Evolutionary conservation across 306 rosid genomes (phyloP), one percentile per base, ranked within the genome.

Genomic region (Casuarina equisetifolia): DNA sequence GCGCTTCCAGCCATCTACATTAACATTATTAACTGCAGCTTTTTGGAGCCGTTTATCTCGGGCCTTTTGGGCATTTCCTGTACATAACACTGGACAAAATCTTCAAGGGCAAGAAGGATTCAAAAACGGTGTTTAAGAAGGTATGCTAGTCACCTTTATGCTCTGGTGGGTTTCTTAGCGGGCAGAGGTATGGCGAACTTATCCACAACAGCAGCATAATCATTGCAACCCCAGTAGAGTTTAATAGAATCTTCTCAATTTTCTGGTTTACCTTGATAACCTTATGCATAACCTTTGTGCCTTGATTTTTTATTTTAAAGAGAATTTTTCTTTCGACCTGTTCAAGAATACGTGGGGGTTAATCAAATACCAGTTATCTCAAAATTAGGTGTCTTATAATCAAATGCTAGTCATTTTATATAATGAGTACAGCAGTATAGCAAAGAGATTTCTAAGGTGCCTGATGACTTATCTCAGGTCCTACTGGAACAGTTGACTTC

Each of bases 41-140:
- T 79, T 83, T 89, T 63, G 99, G 97, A 84, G 97, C 91, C 25
- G 93, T 83, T 78, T 95, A 92, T 88, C 89, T 91, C 80, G 99
- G 99, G 86, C 99, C 99, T 32, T 89, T 91, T 79, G 96, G 97
- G 61, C 99, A 91, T 87, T 92, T n/a, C 85, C 82, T 85, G 77
- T 92, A 95, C 58, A 69, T 76, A 35, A 59, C 81, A 44, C 87
- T 95, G 16, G 99, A 95, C 19, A 95, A 87, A 75, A 87, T 89
- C 82, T 95, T 95, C 96, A 85, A 89, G 80, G 99, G 99, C 80
- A 95, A 91, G 88, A 91, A 85, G 84, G 99, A 95, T 82, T 42
- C 92, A 51, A 91, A 86, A 87, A 92, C 99, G 55, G 96, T 92
- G 50, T 91, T 87, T 79, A 92, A 92, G 82, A 95, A 92, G 99